phyloP scores from a whole-genome alignment of 495 filamentous ascomycete species.

The Penicillium paxilli region DNA sequence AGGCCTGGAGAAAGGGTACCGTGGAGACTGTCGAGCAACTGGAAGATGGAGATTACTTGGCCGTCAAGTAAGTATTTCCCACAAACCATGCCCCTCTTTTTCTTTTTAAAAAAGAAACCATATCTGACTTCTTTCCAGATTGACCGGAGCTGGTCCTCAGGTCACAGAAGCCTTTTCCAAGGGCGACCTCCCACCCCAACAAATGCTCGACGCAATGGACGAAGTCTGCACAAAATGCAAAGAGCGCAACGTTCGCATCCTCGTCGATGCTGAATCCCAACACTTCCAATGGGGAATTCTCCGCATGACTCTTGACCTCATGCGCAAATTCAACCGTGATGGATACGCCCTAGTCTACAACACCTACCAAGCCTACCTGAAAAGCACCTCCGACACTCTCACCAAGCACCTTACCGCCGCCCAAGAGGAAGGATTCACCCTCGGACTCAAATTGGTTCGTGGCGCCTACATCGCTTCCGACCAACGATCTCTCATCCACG shows the following conservation, averaged over 20 bases:
- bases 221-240: slow-evolving; percentile 37
- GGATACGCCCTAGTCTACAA: slow-evolving; percentile 61
- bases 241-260: slow-evolving; percentile 62
- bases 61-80: slow-evolving; percentile 62
- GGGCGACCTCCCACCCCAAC: slow-evolving; percentile 28
- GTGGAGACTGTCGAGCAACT: slow-evolving; percentile 70
- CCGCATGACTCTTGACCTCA: slow-evolving; percentile 70
- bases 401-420: slow-evolving; percentile 63
- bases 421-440: slow-evolving; percentile 61
- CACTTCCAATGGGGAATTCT: slow-evolving; percentile 75
- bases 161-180: slow-evolving; percentile 33
- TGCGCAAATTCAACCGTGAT: slow-evolving; percentile 70
- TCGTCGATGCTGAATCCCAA: slow-evolving; percentile 85
- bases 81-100: not conserved
- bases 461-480: slow-evolving; percentile 86
- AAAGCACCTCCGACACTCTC: slow-evolving; percentile 60
- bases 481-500: slow-evolving; percentile 69
- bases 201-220: slow-evolving; percentile 40
- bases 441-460: slow-evolving; percentile 85
- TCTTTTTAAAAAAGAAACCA: no score
- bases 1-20: slow-evolving; percentile 68
- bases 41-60: slow-evolving; percentile 71
- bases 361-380: slow-evolving; percentile 83
- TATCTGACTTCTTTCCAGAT: slow-evolving; percentile 12
- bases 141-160: slow-evolving; percentile 30